These are phyloP conservation scores for Nephelium lappaceum DNA, from an alignment of 345 rosid species.

Conservation along the genomic window DNA sequence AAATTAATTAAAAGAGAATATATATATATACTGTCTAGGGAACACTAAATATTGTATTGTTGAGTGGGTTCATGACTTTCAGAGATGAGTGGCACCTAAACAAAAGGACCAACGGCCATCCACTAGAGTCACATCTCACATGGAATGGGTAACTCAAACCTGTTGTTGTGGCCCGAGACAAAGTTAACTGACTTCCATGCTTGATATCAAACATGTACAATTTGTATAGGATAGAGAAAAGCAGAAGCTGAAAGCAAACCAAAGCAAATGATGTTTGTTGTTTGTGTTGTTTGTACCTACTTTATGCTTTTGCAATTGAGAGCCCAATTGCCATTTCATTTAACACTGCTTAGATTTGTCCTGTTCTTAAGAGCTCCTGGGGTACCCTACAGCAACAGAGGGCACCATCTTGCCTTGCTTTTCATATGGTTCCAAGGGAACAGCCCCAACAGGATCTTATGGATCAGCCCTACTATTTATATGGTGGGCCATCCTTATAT, in stretches of 20 bases:
- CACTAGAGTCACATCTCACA: conserved; percentile 23
- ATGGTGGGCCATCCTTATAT: conserved; percentile 33
- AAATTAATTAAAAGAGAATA: no score
- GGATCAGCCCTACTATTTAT: conserved; percentile 51
- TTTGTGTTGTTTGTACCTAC: conserved; percentile 14
- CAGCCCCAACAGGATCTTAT: conserved; percentile 70
- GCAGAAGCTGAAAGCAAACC: not conserved
- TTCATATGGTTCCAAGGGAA: conserved; percentile 57
- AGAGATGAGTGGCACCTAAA: not conserved
- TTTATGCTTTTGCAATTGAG: not conserved
- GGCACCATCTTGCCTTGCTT: conserved; percentile 10
- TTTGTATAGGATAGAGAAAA: no score
- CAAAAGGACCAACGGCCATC: not conserved
- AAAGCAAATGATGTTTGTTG: conserved; percentile 22
- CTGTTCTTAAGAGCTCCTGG: conserved; percentile 22
- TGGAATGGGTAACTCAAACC: conserved; percentile 18
- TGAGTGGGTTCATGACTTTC: not conserved
- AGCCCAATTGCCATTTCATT: not conserved
- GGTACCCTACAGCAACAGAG: conserved; percentile 6
- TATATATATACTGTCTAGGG: not conserved
- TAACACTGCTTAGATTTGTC: conserved; percentile 19
- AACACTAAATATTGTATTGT: not conserved
- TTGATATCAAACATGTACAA: conserved; percentile 16
- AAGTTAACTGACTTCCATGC: conserved; percentile 37
- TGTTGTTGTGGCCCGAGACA: conserved; percentile 29